These are phyloP conservation scores for Diaporthe vexans DNA, from an alignment of 2,329 filamentous ascomycete genomes.

Conservation along the genomic window DNA sequence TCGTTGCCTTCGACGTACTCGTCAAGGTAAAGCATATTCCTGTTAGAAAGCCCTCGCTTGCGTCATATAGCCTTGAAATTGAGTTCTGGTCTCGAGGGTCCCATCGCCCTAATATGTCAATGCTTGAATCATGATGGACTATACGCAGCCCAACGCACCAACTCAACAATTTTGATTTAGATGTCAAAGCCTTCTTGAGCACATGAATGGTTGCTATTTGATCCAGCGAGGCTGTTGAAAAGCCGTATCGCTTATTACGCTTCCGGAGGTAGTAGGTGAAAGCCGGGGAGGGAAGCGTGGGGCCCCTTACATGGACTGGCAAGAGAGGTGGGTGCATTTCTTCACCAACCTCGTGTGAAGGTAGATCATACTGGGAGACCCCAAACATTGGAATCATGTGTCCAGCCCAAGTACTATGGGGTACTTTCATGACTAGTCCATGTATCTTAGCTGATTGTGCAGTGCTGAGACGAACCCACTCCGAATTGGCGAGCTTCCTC, in stretches of 20 bases:
- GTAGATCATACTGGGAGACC: background rate
- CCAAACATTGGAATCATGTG: background rate
- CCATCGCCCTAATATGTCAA: background rate
- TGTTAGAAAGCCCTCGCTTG: background rate
- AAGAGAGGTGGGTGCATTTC: background rate
- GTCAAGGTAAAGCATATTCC: background rate
- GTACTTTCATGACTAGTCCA: background rate
- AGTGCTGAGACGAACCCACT: background rate
- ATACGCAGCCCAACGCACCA: background rate
- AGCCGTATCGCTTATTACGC: background rate
- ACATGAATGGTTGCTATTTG: background rate
- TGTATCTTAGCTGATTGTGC: background rate
- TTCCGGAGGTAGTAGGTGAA: background rate
- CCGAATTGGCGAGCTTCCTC: background rate
- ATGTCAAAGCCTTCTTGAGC: background rate
- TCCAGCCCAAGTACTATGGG: background rate
- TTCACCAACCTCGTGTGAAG: background rate
- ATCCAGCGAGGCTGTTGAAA: slow-evolving; percentile 2
- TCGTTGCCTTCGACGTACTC: background rate
- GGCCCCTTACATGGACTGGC: background rate
- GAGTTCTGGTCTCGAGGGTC: background rate
- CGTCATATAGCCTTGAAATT: background rate
- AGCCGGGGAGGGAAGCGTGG: background rate
- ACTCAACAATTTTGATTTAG: background rate
- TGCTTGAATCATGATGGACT: background rate